Evolutionary conservation across 768 basidiomycete species (phyloP), one percentile per base, ranked within the genome.

Genomic region (Termitomyces sp.): DNA sequence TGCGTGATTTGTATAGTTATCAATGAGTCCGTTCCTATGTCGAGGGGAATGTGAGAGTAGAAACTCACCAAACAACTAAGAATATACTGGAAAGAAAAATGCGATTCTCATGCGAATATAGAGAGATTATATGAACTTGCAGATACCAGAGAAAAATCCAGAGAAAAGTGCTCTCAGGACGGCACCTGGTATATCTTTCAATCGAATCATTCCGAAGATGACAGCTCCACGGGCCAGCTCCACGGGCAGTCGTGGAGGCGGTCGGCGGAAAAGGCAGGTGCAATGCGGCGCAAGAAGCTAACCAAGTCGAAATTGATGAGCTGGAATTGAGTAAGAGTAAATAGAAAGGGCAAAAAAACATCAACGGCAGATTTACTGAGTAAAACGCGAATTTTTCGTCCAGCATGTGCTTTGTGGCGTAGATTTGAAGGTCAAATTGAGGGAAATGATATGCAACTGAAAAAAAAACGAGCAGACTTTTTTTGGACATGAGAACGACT

Each of bases 341-440:
- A 44, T 44, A 4, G 18, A 42, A 28, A 28, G 16, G 13, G 15
- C 16, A 18, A 9, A 46, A 9, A 7, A 47, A 18, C 0, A 6
- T n/a, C n/a, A n/a, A n/a, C 0, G 6, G n/a, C 16, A 16, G 2
- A 54, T 58, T 15, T 53, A 66, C 67, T 7, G 76, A 70, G 56
- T 68, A 64, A 49, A 66, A 68, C 18, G 61, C 62, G 33, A 80
- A 70, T 4, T 62, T 68, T n/a, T 68, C 42, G 22, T 66, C 60
- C 24, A 72, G 61, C 3, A 68, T 66, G 52, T 76, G 75, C 20
- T 60, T 39, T 24, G 68, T 55, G 1, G 76, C 67, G 54, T 72
- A 71, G 4, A 78, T 59, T 54, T 79, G 78, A 20, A 77, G 55
- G 51, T 72, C 77, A 60, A 77, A 77, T 18, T 72, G 51, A 2